Evolutionary conservation across 129 eudicot species (phyloP).

Genomic region (Tagetes patula): DNA sequence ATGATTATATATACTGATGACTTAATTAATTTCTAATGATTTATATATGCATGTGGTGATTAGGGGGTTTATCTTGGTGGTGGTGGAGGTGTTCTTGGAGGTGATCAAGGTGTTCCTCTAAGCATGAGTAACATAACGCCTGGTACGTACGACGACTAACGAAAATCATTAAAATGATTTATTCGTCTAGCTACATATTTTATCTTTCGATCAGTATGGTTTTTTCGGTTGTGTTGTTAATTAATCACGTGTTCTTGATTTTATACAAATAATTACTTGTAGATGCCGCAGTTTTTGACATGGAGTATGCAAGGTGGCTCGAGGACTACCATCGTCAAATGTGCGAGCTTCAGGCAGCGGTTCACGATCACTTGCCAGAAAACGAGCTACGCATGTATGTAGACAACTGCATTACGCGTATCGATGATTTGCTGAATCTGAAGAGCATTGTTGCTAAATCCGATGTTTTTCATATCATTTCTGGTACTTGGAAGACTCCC

Average conservation of each 20-base stretch:
- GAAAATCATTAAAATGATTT: background rate
- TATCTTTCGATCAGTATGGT: background rate
- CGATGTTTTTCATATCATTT: conserved; percentile 83
- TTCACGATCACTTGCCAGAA: conserved; percentile 88
- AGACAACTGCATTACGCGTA: conserved; percentile 78
- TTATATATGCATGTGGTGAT: background rate
- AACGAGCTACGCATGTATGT: conserved; percentile 78
- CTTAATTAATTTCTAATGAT: background rate
- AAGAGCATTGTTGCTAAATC: conserved; percentile 75
- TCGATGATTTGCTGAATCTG: conserved; percentile 72
- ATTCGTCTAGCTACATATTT: background rate
- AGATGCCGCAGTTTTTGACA: conserved; percentile 90
- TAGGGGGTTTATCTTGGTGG: conserved; percentile 83
- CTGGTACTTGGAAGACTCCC: conserved; percentile 97
- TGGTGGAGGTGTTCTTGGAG: conserved; percentile 69
- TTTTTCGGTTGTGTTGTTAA: background rate
- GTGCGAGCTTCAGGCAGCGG: conserved; percentile 84
- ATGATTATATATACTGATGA: too few species aligned
- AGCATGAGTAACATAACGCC: conserved; percentile 65
- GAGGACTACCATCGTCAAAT: conserved; percentile 90
- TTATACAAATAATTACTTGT: conserved; percentile 11
- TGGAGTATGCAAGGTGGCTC: conserved; percentile 91
- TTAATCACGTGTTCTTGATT: background rate
- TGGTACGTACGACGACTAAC: conserved; percentile 37
- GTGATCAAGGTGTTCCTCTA: conserved; percentile 74